These are phyloP conservation scores for Pythium rhizo-oryzae DNA, from an alignment of 352 stramenopile genomes.

Conservation along the genomic window DNA sequence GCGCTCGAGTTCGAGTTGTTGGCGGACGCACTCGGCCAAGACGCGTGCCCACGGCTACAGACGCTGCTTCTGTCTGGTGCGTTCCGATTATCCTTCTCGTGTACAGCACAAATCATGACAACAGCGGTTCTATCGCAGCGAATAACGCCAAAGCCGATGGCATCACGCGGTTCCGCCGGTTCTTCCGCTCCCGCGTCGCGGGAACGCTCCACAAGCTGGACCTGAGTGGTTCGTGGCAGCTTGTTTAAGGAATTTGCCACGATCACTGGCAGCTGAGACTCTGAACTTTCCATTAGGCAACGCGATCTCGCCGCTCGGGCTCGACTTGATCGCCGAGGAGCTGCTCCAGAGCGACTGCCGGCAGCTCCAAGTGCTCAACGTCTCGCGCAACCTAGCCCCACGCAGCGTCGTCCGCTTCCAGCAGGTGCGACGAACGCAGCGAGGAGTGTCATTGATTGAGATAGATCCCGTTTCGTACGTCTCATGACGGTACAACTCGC, in stretches of 20 bases:
- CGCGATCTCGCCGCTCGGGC: constrained; percentile 42
- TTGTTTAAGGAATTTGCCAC: neutral
- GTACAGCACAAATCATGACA: neutral
- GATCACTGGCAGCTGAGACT: neutral
- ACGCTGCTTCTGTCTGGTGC: constrained; percentile 19
- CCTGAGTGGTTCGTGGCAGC: constrained; percentile 45
- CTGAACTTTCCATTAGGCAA: constrained; percentile 38
- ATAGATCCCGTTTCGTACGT: neutral
- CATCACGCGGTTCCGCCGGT: constrained; percentile 41
- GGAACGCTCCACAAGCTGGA: constrained; percentile 41
- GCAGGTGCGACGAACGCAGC: constrained; percentile 26
- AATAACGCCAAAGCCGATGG: constrained; percentile 51
- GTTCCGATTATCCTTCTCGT: neutral
- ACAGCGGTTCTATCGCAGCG: constrained; percentile 20
- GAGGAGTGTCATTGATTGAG: neutral
- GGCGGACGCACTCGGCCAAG: constrained; percentile 6
- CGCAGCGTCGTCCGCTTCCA: constrained; percentile 53
- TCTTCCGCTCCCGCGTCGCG: constrained; percentile 41
- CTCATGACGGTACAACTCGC: no score
- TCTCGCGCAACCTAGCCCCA: constrained; percentile 47
- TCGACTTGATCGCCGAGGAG: constrained; percentile 45
- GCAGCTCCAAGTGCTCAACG: constrained; percentile 55
- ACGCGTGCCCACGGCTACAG: constrained; percentile 16
- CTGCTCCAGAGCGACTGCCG: constrained; percentile 40
- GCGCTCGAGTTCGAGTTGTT: constrained; percentile 24